Evolutionary conservation across 2,329 filamentous ascomycete species (phyloP), one percentile per base, ranked within the genome.

Genomic region (Paradendryphiella salina): DNA sequence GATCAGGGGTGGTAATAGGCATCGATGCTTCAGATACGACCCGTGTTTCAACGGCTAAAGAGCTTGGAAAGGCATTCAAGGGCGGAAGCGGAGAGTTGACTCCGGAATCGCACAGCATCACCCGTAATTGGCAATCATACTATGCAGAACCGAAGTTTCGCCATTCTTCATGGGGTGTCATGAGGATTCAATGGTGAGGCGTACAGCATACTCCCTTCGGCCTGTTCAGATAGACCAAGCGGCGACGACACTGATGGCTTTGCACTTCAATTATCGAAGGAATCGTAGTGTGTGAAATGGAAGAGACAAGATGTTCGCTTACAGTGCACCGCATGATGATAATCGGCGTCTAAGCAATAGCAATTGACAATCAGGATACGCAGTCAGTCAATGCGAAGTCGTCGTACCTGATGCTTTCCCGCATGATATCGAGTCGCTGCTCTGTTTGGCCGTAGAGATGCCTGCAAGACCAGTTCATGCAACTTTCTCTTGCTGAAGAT

Each of bases 61-160:
- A 40, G 38, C 35, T 48, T n/a, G 29, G 31, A 41, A 47, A 17
- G 23, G 33, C 38, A 40, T 18, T 51, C 26, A 11, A 41, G 20
- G 38, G 34, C 32, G 18, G 38, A 32, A 43, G 44, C 44, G 49
- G 50, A 52, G 52, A 43, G 40, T 50, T 53, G 57, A 47, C 50
- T 56, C 45, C 23, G 35, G 40, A 39, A 29, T 47, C 59, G 59
- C 59, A 60, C 55, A 54, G 53, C 57, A 62, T 60, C 50, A 52
- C 55, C 55, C 52, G 54, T 40, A 54, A 57, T 54, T 50, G 57
- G 48, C 50, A 51, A 46, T 47, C 46, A 39, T 44, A 35, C 23
- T 33, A 33, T 33, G 20, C 34, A n/a, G 28, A 44, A 51, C 40
- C 33, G 41, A 41, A 34, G 33, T 38, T 26, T 47, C 33, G 38